phyloP scores from a whole-genome alignment of 140 eudicot species.

The Erigeron philadelphicus region DNA sequence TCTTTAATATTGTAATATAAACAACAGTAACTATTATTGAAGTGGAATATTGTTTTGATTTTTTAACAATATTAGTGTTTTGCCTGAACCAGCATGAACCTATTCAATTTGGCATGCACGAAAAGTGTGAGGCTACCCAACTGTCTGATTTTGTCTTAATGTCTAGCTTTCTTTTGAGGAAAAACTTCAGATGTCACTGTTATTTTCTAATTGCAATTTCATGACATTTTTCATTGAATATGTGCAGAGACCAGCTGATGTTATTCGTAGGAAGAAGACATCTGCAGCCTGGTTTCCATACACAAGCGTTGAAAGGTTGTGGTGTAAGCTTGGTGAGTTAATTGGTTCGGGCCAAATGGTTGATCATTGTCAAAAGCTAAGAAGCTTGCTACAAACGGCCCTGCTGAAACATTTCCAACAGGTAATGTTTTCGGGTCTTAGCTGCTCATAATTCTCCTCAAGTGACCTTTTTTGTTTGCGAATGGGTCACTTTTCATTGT shows the following conservation, averaged over 20 bases:
- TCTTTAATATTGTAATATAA: too few species aligned
- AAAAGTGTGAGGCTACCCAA: not conserved
- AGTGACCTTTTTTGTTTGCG: not conserved
- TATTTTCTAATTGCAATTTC: not conserved
- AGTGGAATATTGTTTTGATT: not conserved
- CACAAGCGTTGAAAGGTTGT: slow-evolving; percentile 71
- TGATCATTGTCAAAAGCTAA: slow-evolving; percentile 83
- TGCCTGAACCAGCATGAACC: not conserved
- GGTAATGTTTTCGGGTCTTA: slow-evolving; percentile 32
- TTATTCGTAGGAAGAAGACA: slow-evolving; percentile 65
- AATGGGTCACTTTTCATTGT: not conserved
- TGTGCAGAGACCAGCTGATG: slow-evolving; percentile 79
- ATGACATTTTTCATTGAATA: not conserved
- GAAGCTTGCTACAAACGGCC: slow-evolving; percentile 53
- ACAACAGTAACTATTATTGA: too few species aligned
- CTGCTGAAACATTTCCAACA: slow-evolving; percentile 64
- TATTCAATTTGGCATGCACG: not conserved
- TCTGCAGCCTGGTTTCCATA: slow-evolving; percentile 92
- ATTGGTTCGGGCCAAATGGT: slow-evolving; percentile 61
- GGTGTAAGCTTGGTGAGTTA: slow-evolving; percentile 78
- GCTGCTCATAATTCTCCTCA: not conserved
- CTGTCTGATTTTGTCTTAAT: not conserved
- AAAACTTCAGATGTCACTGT: not conserved
- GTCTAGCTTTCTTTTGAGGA: not conserved
- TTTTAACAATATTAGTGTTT: not conserved